Percentiles rank a stretch among this genome's conserved stretches.
Evolutionary conservation across 2,329 filamentous ascomycete species (phyloP).

Genomic region (Talaromyces funiculosus): DNA sequence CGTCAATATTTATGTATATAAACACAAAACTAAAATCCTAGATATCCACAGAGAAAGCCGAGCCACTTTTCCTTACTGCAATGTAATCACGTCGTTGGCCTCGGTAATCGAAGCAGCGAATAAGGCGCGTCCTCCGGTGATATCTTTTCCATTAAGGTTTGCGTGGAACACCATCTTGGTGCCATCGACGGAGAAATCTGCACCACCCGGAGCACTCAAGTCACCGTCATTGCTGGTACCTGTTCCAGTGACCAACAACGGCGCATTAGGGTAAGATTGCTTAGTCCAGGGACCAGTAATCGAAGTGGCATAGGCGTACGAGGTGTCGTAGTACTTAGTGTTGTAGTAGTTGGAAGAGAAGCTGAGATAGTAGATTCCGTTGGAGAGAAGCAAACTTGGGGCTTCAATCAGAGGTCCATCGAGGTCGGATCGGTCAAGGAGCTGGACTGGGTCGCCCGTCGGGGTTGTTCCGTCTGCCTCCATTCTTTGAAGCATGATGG

Average conservation of each 20-base stretch:
- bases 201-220: conserved; percentile 26
- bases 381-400: conserved; percentile 42
- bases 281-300: conserved; percentile 28
- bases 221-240: conserved; percentile 18
- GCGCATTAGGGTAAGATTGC: conserved; percentile 16
- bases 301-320: conserved; percentile 45
- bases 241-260: conserved; percentile 24
- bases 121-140: conserved; percentile 18
- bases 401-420: conserved; percentile 56
- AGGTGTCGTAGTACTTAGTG: conserved; percentile 49
- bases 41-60: not conserved
- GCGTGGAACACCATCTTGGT: conserved; percentile 26
- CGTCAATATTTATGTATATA: not conserved
- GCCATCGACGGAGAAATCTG: conserved; percentile 23
- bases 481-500: conserved; percentile 54
- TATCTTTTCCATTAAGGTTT: conserved; percentile 20
- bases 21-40: not conserved
- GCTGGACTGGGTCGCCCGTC: conserved; percentile 45
- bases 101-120: conserved; percentile 18
- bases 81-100: conserved; percentile 8
- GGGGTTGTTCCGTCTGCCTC: conserved; percentile 45
- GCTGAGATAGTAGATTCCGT: conserved; percentile 51
- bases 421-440: conserved; percentile 53
- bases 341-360: conserved; percentile 53
- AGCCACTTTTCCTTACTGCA: not conserved